Base-by-base conservation (phyloP, 2,329 filamentous ascomycete species). In the Ophiosphaerella narmari region DNA sequence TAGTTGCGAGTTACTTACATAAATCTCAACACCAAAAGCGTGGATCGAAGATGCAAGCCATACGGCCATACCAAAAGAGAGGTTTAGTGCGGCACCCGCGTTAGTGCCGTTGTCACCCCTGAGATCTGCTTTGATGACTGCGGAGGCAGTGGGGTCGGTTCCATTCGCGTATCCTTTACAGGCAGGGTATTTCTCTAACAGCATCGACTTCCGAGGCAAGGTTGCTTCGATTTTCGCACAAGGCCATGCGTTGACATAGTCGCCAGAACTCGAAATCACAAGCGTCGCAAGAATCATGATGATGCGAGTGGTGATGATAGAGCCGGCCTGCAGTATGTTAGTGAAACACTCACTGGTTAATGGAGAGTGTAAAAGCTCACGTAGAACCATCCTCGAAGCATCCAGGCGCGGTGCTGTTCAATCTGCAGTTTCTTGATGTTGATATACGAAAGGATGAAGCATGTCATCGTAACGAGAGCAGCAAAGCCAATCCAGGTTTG, bases 381-480 rank as follows among this genome's bases (percentile, higher is more conserved):
- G 21, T 63, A 60, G 13, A 67, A 67, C 67, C 67, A 70, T 1
- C 62, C 65, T 26, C 65, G 53, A 1, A 67, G 48, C 65, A 67
- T 65, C 66, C 61, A 66, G 1, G 62, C 63, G 33, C 67, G 53
- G 7, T 79, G 60, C 43, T 66, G 63, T 38, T 67, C 62, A 14
- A 88, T 82, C 60, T 86, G 83, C 2, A 86, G 67, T 2, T 75
- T 71, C 64, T 82, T 85, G 65, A 87, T 79, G 54, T 85, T 85
- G 63, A 80, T 73, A 29, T 78, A 79, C 1, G 82, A 80, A 37
- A 86, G 51, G 0, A 62, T 52, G 21, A 82, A 65, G 8, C 76
- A 74, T 1, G 66, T 55, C 0, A 78, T 65, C 2, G 81, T 81
- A 7, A 77, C 61, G 26, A 82, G 72, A 1, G 70, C 77, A 0